Base-by-base conservation (phyloP, 768 basidiomycete species). In the Amanita polypyramis region DNA sequence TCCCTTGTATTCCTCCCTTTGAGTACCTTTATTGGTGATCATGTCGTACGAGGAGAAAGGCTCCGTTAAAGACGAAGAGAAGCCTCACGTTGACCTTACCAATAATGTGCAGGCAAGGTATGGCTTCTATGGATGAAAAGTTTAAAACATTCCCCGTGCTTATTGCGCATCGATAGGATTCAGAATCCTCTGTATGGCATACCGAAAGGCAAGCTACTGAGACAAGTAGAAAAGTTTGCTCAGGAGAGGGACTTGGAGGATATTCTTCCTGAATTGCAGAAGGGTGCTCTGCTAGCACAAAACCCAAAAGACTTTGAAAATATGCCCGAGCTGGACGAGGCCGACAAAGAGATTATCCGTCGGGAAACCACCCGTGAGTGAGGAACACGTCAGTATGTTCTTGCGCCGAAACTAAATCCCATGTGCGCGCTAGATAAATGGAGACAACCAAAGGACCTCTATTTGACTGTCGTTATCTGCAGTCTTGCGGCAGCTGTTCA, bases 401-500 rank as follows among this genome's bases (percentile, higher is more conserved):
- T 14, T 32, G 25, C 20, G 20, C 25, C 44, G 27, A 17, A 12
- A n/a, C 33, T 21, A 51, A 45, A 23, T 35, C 47, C n/a, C n/a
- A n/a, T n/a, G n/a, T n/a, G 15, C 23, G 4, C 20, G 5, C 9
- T 9, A 49, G 47, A 49, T 23, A 68, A 66, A 58, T 76, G 76
- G 76, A 60, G 58, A 51, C 75, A 75, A 43, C 67, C 76, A 2
- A 61, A 57, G 47, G 62, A 60, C 40, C 57, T 74, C 10, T 70
- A 73, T 54, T 35, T 69, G 56, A 72, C 72, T 1, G 65, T 76
- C 35, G 54, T 72, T 39, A 58, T 76, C 21, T 80, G 84, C 53
- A 84, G 82, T 12, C 62, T 90, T 40, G 84, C 83, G 1, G 88
- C 87, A 2, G 84, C 82, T 43, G 85, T 88, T n/a, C 86, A 90